Evolutionary conservation across 768 basidiomycete genomes (phyloP), one percentile per base, ranked within the genome.

Genomic region (Galerina marginata): DNA sequence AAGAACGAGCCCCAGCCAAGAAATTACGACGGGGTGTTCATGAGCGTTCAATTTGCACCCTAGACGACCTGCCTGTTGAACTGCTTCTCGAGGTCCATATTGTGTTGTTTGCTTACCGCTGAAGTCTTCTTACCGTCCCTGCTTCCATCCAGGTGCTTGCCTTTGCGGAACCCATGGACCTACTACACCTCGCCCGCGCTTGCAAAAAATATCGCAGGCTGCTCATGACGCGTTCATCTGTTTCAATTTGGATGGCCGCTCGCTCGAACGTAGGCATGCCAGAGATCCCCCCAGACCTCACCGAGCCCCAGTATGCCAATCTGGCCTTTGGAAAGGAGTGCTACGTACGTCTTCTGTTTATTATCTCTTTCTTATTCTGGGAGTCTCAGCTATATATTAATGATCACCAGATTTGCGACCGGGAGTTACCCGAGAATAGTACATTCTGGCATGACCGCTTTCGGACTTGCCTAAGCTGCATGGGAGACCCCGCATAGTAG

Each of bases 151-250:
- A 81, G 74, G 76, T 79, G 14, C 72, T 78, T 50, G 62, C 63
- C 5, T 65, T 74, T 45, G 65, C 81, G 3, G 54, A 71, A 16
- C 77, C 79, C 9, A 40, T 65, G 14, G 79, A 81, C 61, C 56
- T 82, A 1, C 62, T 82, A 10, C 66, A 70, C 54, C 69, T 81
- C 6, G 69, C 77, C 1, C 64, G 75, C 52, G 70, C 78, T 7
- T 73, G 63, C 45, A 74, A 75, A 59, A 62, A 59, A 0, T 64
- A 81, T 26, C 72, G 77, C n/a, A 47, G 48, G 0, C 67, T 78
- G 4, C 66, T 81, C 15, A 62, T 77, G 60, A 60, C 62, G 10
- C 69, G 67, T n/a, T 54, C 61, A 0, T 64, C 64, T 4, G 44
- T 47, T 7, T 47, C 42, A 38, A 43, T 77, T 4, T 82, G 80